phyloP scores from a whole-genome alignment of 2,329 filamentous ascomycete genomes.

The Hawksworthiomyces lignivorus region DNA sequence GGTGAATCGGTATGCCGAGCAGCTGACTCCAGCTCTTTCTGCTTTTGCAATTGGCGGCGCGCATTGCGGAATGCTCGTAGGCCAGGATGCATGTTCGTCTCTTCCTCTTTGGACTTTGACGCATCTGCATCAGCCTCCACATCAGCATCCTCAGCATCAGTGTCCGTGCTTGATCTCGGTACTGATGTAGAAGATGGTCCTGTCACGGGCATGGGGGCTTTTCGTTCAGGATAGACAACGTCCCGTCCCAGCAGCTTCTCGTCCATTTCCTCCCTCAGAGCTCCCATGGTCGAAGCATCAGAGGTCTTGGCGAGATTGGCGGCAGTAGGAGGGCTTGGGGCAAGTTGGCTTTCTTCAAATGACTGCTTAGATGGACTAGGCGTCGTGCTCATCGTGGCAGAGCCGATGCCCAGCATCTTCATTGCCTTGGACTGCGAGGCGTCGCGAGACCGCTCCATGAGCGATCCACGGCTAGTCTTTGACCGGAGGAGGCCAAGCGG shows the following conservation, averaged over 20 bases:
- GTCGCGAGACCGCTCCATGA: conserved; percentile 40
- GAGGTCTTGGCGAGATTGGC: neutral
- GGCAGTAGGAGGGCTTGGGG: neutral
- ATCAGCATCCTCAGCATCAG: conserved; percentile 9
- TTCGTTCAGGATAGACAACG: too few species aligned
- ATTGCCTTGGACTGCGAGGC: conserved; percentile 44
- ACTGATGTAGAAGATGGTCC: too few species aligned
- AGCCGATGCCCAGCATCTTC: conserved; percentile 53
- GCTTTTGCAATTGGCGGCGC: conserved; percentile 46
- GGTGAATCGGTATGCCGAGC: conserved; percentile 26
- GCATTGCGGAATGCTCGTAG: conserved; percentile 51
- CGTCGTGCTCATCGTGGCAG: conserved; percentile 31
- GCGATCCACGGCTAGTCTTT: conserved; percentile 61
- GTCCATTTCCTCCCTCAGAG: too few species aligned
- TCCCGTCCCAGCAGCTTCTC: too few species aligned
- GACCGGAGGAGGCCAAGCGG: conserved; percentile 56
- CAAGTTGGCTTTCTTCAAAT: conserved; percentile 22
- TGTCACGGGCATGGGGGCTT: too few species aligned
- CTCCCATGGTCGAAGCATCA: neutral
- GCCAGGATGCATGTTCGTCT: conserved; percentile 37
- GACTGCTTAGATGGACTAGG: conserved; percentile 31
- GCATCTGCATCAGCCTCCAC: conserved; percentile 11
- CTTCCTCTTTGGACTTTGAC: conserved; percentile 27
- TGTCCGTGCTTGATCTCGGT: conserved; percentile 8
- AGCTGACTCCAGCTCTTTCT: conserved; percentile 45